Evolutionary conservation across 176 grass and related monocot genomes (phyloP), one percentile per base, ranked within the genome.

Genomic region (Juncus inflexus): DNA sequence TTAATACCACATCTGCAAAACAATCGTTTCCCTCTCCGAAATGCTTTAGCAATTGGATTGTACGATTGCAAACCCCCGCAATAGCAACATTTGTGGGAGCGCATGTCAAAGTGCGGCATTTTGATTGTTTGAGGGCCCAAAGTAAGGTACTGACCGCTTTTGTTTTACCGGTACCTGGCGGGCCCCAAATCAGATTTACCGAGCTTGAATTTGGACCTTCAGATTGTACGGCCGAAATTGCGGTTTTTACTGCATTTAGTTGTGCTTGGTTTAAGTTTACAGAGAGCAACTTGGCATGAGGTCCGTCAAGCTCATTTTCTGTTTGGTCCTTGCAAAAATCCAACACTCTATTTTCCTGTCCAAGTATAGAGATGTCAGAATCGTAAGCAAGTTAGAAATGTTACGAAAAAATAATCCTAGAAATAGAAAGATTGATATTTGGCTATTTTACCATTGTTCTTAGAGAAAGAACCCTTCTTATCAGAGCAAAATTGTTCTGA

Each of bases 81-180:
- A 86, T 41, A 4, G 75, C 70, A 66, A 66, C 61, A 71, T 86
- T 76, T 1, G 84, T 82, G 3, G 79, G 78, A 5, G 84, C 84
- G 35, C 75, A 86, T 9, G 70, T 61, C 9, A 79, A 43, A 9
- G 64, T 83, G 37, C 41, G 62, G 60, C 63, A 52, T 51, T 68
- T 59, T 36, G 53, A 40, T 5, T 55, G 13, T 15, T 55, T 50
- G 52, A 87, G 50, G 52, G 38, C n/a, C 79, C 75, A 83, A 43
- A 83, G 7, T 2, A 87, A 42, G 42, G 69, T 60, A 64, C 64
- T 50, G 6, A 87, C 75, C 1, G 75, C 82, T 61, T 79, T 87
- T 0, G 79, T 86, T 58, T 86, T 83, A 36, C 84, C 79, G 9
- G 75, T 87, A 15, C 79, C 75, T 52, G 84, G 84, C 3, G 84